Conservation (phyloP, 768 basidiomycete species). For the Imleria badia region DNA sequence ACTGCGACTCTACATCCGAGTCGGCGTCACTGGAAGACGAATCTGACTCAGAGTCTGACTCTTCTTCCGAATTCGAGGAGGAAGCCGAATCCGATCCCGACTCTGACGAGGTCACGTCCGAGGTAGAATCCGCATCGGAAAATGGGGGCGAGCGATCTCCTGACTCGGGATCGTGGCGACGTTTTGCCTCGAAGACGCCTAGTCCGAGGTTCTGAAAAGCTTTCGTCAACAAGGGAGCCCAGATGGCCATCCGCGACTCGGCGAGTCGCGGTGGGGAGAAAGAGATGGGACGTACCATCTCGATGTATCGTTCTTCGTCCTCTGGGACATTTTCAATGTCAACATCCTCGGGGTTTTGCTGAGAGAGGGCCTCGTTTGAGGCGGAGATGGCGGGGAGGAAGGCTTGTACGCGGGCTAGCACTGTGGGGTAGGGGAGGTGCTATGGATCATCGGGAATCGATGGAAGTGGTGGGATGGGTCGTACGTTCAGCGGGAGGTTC, state of each 20-base stretch:
- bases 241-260: background rate
- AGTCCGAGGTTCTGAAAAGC: conserved; percentile 59
- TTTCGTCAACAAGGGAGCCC: background rate
- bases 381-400: conserved; percentile 69
- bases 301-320: conserved; percentile 53
- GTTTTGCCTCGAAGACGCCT: conserved; percentile 52
- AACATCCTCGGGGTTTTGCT: conserved; percentile 54
- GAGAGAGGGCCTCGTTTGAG: conserved; percentile 55
- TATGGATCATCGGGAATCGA: conserved; percentile 1
- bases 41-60: conserved; percentile 4
- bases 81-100: conserved; percentile 13
- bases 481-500: conserved; percentile 50
- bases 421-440: conserved; percentile 34
- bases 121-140: conserved; percentile 5
- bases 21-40: conserved; percentile 4
- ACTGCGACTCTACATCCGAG: conserved; percentile 15
- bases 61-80: conserved; percentile 11
- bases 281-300: conserved; percentile 50
- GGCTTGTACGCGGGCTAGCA: conserved; percentile 61
- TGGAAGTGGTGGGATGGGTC: conserved; percentile 19
- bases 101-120: conserved; percentile 10
- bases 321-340: conserved; percentile 65
- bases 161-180: conserved; percentile 14
- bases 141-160: conserved; percentile 12
- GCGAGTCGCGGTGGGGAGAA: background rate